Percentiles rank a stretch among this genome's conserved stretches.
These are phyloP conservation scores for Wickerhamiella infanticola DNA, from an alignment of 1,139 yeast species.

Conservation along the genomic window DNA sequence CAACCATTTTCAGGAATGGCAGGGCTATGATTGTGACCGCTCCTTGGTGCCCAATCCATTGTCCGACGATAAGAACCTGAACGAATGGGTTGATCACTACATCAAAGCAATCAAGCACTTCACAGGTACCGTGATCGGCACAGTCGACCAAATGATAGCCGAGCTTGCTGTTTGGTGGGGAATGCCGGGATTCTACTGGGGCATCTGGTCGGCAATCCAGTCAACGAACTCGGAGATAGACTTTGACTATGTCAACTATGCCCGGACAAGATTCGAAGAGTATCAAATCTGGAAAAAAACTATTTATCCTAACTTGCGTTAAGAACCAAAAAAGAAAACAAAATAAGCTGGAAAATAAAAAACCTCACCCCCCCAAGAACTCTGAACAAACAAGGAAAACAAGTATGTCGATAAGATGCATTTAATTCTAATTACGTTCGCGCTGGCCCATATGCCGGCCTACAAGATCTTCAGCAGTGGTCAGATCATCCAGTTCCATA, in stretches of 20 bases:
- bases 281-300: constrained; percentile 49
- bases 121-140: constrained; percentile 2
- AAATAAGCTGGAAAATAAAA: neutral
- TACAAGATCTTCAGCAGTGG: constrained; percentile 16
- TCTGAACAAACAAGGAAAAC: too few species aligned
- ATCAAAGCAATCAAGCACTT: constrained; percentile 17
- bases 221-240: constrained; percentile 56
- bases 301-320: neutral
- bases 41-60: constrained; percentile 43
- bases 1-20: constrained; percentile 82
- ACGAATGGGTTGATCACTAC: constrained; percentile 32
- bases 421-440: too few species aligned
- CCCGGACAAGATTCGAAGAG: constrained; percentile 45
- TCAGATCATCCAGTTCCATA: constrained; percentile 13
- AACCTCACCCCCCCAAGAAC: neutral
- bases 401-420: too few species aligned
- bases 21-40: constrained; percentile 60
- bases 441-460: neutral
- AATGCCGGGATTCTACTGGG: constrained; percentile 76
- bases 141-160: constrained; percentile 30
- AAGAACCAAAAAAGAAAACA: neutral
- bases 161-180: constrained; percentile 56
- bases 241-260: constrained; percentile 52
- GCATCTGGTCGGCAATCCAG: constrained; percentile 72
- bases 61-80: constrained; percentile 30